Evolutionary conservation across 495 filamentous ascomycete species (phyloP).

Genomic region (Hypoxylon crocopeplum): DNA sequence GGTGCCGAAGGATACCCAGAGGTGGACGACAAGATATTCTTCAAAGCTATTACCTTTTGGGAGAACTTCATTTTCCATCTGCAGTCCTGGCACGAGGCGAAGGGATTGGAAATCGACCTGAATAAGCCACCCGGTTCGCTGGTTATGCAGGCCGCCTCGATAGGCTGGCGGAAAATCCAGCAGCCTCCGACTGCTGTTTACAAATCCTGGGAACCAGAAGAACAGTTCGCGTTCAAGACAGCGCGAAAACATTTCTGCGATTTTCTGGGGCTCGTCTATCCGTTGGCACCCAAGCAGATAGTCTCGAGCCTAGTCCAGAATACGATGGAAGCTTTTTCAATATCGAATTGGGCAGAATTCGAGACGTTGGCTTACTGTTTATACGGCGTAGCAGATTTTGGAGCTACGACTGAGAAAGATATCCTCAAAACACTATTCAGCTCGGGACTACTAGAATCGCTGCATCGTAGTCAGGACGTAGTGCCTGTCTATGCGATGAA

Average conservation of each 20-base stretch:
- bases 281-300: slow-evolving; percentile 70
- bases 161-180: slow-evolving; percentile 68
- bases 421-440: slow-evolving; percentile 73
- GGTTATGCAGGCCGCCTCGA: slow-evolving; percentile 63
- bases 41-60: slow-evolving; percentile 86
- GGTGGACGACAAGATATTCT: slow-evolving; percentile 78
- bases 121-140: slow-evolving; percentile 45
- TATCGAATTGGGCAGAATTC: slow-evolving; percentile 73
- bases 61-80: slow-evolving; percentile 68
- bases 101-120: slow-evolving; percentile 40
- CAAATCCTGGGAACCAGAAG: slow-evolving; percentile 73
- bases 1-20: slow-evolving; percentile 75
- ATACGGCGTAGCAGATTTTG: slow-evolving; percentile 70
- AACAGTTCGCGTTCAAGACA: slow-evolving; percentile 73
- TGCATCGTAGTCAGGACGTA: slow-evolving; percentile 57
- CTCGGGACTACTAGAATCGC: slow-evolving; percentile 65
- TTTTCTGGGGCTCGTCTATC: slow-evolving; percentile 77
- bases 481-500: slow-evolving; percentile 76
- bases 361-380: slow-evolving; percentile 85
- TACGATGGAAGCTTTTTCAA: slow-evolving; percentile 63
- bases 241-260: slow-evolving; percentile 85
- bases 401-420: slow-evolving; percentile 72
- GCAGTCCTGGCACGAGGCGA: slow-evolving; percentile 23
- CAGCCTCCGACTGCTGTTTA: slow-evolving; percentile 60
- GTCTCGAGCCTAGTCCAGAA: slow-evolving; percentile 73